A percentile compares a stretch with the other conserved stretches of the same genome.
These are phyloP conservation scores for Balansia obtecta DNA, from an alignment of 2,329 filamentous ascomycete species.

Conservation along the genomic window DNA sequence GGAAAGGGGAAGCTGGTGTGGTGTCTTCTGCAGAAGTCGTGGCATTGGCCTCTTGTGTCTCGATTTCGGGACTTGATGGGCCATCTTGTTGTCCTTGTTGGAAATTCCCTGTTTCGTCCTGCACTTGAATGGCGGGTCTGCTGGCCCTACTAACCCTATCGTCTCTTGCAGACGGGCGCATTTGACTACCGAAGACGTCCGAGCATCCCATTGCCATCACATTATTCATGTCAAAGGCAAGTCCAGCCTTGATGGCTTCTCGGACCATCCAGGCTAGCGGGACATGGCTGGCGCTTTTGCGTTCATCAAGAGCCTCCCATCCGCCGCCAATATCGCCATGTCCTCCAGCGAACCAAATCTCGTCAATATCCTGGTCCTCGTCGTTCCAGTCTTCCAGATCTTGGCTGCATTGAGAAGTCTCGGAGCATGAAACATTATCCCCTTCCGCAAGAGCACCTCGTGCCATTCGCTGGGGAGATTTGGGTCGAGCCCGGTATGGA, in stretches of 20 bases:
- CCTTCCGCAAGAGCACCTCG: conserved; percentile 10
- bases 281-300: conserved; percentile 54
- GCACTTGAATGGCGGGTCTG: conserved; percentile 15
- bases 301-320: conserved; percentile 45
- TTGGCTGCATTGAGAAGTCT: conserved; percentile 13
- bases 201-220: conserved; percentile 52
- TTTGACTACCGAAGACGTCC: conserved; percentile 7
- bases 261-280: conserved; percentile 60
- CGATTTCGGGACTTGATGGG: conserved; percentile 11
- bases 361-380: conserved; percentile 59
- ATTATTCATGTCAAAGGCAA: conserved; percentile 58
- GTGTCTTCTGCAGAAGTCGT: not conserved
- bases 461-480: conserved; percentile 19
- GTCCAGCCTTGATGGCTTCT: conserved; percentile 47
- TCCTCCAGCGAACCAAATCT: conserved; percentile 70
- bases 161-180: conserved; percentile 1
- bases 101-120: conserved; percentile 9
- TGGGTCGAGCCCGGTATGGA: conserved; percentile 30
- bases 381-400: conserved; percentile 29
- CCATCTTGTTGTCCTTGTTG: conserved; percentile 8
- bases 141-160: conserved; percentile 3
- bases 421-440: conserved; percentile 20
- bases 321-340: conserved; percentile 73
- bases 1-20: conserved; percentile 29
- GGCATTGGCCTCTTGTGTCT: conserved; percentile 10